Base-by-base conservation (phyloP, 176 grass and related monocot genomes). In the Tillandsia leiboldiana region DNA sequence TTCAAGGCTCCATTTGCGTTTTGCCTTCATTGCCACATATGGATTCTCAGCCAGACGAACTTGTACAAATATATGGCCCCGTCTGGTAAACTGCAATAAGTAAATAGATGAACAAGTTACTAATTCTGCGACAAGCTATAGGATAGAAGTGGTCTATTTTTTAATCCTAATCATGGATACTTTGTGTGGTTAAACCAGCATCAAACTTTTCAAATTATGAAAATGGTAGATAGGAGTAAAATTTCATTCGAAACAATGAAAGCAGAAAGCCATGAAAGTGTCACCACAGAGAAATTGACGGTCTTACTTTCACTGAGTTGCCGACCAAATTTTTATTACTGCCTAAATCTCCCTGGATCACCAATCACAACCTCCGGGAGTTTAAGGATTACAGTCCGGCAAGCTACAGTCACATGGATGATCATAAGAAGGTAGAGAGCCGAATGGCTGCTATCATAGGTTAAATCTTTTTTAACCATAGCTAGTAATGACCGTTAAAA, bases 261-360 rank as follows among this genome's bases (percentile, higher is more conserved):
- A 65, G 26, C 51, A 62, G 73, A 56, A n/a, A 63, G 26, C 18
- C 57, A 67, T 73, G 56, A 24, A 63, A 18, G 12, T 14, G 5
- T 48, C 28, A 50, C 13, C 11, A 3, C 12, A 50, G 18, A 64
- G 84, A 85, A 85, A 58, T n/a, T 51, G 22, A 57, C 11, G 78
- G 29, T n/a, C 80, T 86, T 96, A 96, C 92, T 80, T 96, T 96
- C 20, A 96, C 86, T 53, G 92, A 90, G 53, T 96, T 96, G 50
- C 88, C 86, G 18, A 96, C 92, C 48, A 96, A 83, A 87, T 96
- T 96, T 79, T 96, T 59, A 96, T 72, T 84, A 96, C 73, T 96
- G 88, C 47, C 86, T 80, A 83, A 89, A 96, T 66, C 92, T 89
- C 81, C 86, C 91, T 52, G 88, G 92, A 82, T 96, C 92, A 33